Base-by-base conservation (phyloP, 345 rosid species). In the Linum tenue region DNA sequence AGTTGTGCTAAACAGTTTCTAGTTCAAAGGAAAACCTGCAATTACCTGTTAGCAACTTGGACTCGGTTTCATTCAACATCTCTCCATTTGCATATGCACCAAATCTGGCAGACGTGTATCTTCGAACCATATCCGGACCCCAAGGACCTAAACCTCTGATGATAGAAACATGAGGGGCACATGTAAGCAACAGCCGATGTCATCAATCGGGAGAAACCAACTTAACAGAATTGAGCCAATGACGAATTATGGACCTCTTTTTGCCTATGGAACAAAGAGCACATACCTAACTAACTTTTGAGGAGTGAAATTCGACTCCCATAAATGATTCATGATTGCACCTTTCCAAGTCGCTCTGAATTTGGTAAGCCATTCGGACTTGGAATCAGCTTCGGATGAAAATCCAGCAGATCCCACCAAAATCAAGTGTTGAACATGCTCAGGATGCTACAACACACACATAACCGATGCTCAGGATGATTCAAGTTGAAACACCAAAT, bases 291-390 rank as follows among this genome's bases (percentile, higher is more conserved):
- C 41, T 65, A 95, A 5, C 82, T 85, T 95, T 77, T 89, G 96
- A 69, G 99, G 96, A 76, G 96, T 91, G 68, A 95, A 95, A 81
- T 95, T 95, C 37, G 99, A 95, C 65, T 95, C 99, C 97, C 96
- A 95, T 43, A 95, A 76, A 78, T 87, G 99, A 71, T 81, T 84
- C 71, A 91, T 39, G 68, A 95, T 22, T 17, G 87, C 92, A n/a
- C 99, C 99, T 79, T 84, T 95, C 99, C 97, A 91, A 56, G 97
- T 87, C 53, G 86, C 81, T 77, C 90, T 85, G 64, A 91, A 90
- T 55, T 31, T 76, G 16, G 78, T 79, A 48, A 91, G 53, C 90
- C 88, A 43, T 79, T 88, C 96, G 7, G 91, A 75, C 63, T 72
- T 82, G 44, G 74, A 57, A 66, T 91, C 95, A 58, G 96, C 50